Conservation (phyloP, 2,329 filamentous ascomycete species). For the Catunica adiposa region DNA sequence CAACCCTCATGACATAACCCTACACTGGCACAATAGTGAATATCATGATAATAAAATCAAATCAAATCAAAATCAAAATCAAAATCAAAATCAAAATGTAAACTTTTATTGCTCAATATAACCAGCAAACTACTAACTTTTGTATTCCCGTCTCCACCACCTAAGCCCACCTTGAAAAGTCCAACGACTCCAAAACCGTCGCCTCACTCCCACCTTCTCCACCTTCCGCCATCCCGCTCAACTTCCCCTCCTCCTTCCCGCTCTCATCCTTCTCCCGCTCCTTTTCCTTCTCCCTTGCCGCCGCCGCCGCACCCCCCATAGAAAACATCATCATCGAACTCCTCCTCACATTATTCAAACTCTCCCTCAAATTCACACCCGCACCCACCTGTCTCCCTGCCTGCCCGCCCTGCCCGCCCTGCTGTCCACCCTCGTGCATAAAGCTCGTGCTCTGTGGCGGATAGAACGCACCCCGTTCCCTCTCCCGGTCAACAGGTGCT, state of each 20-base stretch:
- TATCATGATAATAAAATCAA: no score
- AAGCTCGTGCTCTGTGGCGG: conserved; percentile 12
- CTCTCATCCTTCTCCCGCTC: conserved; percentile 35
- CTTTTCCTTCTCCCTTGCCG: conserved; percentile 26
- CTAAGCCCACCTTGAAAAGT: conserved; percentile 34
- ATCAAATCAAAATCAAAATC: no score
- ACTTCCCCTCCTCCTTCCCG: neutral
- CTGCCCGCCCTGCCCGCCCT: neutral
- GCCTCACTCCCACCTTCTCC: conserved; percentile 15
- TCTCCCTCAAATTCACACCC: conserved; percentile 36
- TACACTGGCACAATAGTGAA: no score
- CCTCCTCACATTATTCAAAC: conserved; percentile 41
- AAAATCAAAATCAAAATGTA: no score
- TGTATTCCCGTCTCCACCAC: neutral
- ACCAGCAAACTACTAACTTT: no score
- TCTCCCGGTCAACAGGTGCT: conserved; percentile 1
- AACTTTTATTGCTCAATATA: no score
- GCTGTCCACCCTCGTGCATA: conserved; percentile 6
- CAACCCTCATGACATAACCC: no score
- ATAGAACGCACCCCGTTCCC: conserved; percentile 17
- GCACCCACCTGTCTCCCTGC: conserved; percentile 15
- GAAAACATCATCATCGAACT: conserved; percentile 52
- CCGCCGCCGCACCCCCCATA: conserved; percentile 22
- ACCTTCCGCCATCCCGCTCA: conserved; percentile 30
- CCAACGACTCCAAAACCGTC: conserved; percentile 29